These are phyloP conservation scores for Neoarthrinium moseri DNA, from an alignment of 2,329 filamentous ascomycete genomes.

Conservation along the genomic window DNA sequence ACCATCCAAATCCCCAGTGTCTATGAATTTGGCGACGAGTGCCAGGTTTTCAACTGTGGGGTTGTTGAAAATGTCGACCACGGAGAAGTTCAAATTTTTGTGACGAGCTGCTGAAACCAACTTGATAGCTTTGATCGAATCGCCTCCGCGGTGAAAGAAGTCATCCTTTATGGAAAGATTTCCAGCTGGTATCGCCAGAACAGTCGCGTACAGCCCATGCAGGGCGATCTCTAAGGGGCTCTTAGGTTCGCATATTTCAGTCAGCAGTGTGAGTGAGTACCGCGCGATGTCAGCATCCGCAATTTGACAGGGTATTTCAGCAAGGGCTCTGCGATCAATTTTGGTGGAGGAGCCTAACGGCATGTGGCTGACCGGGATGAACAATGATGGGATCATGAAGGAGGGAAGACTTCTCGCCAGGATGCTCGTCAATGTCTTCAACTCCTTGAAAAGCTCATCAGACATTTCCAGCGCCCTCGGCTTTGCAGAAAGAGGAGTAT, in stretches of 20 bases:
- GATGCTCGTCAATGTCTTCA: constrained; percentile 1
- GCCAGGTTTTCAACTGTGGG: constrained; percentile 23
- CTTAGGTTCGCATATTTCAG: constrained; percentile 4
- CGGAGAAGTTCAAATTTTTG: constrained; percentile 39
- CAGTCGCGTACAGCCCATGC: constrained; percentile 22
- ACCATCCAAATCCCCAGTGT: background rate
- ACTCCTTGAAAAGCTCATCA: constrained; percentile 4
- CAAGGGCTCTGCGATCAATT: background rate
- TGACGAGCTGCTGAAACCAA: constrained; percentile 37
- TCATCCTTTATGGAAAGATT: constrained; percentile 31
- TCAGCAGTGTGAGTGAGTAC: constrained; percentile 6
- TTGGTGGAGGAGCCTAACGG: background rate
- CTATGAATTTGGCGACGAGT: constrained; percentile 4
- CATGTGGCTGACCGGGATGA: constrained; percentile 1
- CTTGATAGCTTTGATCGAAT: constrained; percentile 33
- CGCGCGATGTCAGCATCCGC: constrained; percentile 3
- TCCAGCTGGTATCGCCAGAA: constrained; percentile 23
- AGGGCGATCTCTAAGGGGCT: constrained; percentile 4
- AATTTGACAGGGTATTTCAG: constrained; percentile 8
- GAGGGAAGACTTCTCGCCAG: constrained; percentile 4
- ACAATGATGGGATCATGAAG: constrained; percentile 7
- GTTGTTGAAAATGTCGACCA: constrained; percentile 45
- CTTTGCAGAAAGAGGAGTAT: constrained; percentile 1
- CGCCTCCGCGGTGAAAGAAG: constrained; percentile 36
- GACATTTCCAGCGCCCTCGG: constrained; percentile 4